A percentile compares a stretch with the other conserved stretches of the same genome.
phyloP scores from a whole-genome alignment of 1,284 basidiomycete species.

The Cyathus olla region DNA sequence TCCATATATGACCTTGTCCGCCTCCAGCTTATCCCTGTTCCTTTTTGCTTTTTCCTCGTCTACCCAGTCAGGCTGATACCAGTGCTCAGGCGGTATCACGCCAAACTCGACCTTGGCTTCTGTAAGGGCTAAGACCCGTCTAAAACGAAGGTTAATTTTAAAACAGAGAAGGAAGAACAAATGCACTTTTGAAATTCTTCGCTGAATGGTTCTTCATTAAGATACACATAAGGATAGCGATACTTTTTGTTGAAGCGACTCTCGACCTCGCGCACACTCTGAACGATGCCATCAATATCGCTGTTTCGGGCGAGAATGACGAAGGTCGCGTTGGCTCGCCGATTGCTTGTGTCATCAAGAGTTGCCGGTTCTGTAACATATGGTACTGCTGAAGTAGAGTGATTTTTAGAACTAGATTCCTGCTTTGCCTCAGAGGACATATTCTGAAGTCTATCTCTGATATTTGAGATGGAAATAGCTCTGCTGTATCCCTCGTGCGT shows the following conservation, averaged over 20 bases:
- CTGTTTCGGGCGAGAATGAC: conserved; percentile 78
- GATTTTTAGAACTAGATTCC: too few species aligned
- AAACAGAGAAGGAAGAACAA: background rate
- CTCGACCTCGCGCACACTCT: conserved; percentile 67
- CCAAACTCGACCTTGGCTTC: conserved; percentile 55
- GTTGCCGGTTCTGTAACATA: conserved; percentile 4
- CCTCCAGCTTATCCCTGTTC: conserved; percentile 67
- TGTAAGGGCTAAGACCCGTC: conserved; percentile 53
- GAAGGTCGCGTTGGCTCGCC: conserved; percentile 71
- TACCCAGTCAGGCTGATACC: conserved; percentile 78
- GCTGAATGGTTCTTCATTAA: conserved; percentile 80
- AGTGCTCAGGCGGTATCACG: conserved; percentile 59
- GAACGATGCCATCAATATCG: conserved; percentile 70
- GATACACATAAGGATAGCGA: conserved; percentile 80
- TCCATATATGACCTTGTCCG: conserved; percentile 62
- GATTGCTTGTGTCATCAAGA: conserved; percentile 13
- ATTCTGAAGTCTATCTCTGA: conserved; percentile 51
- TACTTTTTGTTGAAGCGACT: conserved; percentile 75
- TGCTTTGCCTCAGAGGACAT: too few species aligned
- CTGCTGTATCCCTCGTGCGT: conserved; percentile 77
- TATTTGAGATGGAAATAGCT: conserved; percentile 67
- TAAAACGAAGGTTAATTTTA: conserved; percentile 29
- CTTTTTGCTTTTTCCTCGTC: conserved; percentile 73
- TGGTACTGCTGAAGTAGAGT: conserved; percentile 24
- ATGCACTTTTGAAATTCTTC: conserved; percentile 77